Conservation (phyloP, 441 rosid genomes). For the Jatropha podagrica region DNA sequence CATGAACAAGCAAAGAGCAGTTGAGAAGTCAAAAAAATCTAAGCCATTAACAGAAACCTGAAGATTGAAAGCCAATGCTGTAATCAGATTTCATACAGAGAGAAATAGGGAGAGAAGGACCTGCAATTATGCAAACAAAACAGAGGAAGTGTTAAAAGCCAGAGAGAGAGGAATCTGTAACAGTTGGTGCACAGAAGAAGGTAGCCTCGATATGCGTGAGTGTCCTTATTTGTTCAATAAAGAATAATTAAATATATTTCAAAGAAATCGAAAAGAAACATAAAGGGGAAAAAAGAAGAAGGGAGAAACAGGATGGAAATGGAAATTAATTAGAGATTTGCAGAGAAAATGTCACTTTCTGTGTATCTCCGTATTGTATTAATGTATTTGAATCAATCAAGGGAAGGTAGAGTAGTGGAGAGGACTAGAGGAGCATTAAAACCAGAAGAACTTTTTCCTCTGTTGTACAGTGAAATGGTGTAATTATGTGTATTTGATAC, state of each 20-base stretch:
- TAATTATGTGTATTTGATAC: too few species aligned
- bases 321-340: background rate
- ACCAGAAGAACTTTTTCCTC: background rate
- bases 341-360: background rate
- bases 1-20: conserved; percentile 11
- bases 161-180: conserved; percentile 23
- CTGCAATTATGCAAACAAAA: conserved; percentile 13
- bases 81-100: background rate
- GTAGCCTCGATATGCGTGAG: conserved; percentile 29
- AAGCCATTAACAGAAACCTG: conserved; percentile 24
- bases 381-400: too few species aligned
- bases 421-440: background rate
- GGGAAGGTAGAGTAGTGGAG: too few species aligned
- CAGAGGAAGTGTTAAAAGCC: background rate
- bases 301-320: background rate
- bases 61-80: conserved; percentile 3
- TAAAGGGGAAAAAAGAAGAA: too few species aligned
- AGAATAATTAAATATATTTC: background rate
- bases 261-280: background rate
- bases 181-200: conserved; percentile 1
- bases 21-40: conserved; percentile 22
- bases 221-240: background rate
- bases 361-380: background rate
- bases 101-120: background rate
- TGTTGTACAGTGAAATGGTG: background rate